phyloP scores from a whole-genome alignment of 2,329 filamentous ascomycete species.

The Chaetomiaceae sp. region DNA sequence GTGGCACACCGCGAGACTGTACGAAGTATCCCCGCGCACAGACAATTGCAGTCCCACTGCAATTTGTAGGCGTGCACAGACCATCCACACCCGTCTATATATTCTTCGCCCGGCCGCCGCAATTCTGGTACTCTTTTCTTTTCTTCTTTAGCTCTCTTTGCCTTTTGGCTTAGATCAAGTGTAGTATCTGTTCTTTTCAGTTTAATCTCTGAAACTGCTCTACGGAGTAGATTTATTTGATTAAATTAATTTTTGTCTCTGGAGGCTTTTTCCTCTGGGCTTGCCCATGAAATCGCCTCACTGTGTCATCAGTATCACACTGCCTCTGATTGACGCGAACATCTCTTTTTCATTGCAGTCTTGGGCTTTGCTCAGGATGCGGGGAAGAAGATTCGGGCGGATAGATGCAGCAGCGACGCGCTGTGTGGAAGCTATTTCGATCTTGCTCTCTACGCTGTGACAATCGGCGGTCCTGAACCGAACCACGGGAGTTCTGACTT shows the following conservation, averaged over 20 bases:
- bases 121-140: conserved; percentile 16
- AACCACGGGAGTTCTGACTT: no score
- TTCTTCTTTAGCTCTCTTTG: conserved; percentile 26
- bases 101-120: not conserved
- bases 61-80: conserved; percentile 13
- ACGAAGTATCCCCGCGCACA: no score
- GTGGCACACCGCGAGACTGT: no score
- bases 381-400: conserved; percentile 14
- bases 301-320: conserved; percentile 24
- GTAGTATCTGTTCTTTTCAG: conserved; percentile 28
- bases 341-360: conserved; percentile 22
- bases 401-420: no score
- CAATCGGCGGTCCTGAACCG: not conserved
- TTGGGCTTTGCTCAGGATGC: conserved; percentile 17
- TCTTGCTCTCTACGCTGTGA: no score
- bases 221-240: conserved; percentile 26
- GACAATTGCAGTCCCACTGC: not conserved
- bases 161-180: conserved; percentile 28
- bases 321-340: conserved; percentile 23
- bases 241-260: conserved; percentile 25
- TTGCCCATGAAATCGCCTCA: conserved; percentile 20
- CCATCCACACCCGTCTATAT: not conserved
- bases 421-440: no score
- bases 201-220: conserved; percentile 27
- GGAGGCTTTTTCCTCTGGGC: conserved; percentile 21